Evolutionary conservation across 805 yeast species (phyloP), one percentile per base, ranked within the genome.

Genomic region (Lachancea lanzarotensis): DNA sequence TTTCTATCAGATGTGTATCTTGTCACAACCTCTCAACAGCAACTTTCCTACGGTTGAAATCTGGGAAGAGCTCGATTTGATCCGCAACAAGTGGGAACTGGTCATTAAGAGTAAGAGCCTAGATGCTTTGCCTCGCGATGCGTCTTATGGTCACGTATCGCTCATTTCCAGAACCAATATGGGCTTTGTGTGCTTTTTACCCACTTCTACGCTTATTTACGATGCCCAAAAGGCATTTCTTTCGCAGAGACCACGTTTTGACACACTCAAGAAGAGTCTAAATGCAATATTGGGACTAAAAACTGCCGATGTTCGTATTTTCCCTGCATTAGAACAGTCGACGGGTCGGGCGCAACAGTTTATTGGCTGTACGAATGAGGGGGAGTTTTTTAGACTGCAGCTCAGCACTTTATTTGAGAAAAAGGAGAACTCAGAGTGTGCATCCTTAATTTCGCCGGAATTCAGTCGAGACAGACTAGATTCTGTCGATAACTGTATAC

Each of bases 131-230:
- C 25, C 22, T 9, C 32, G 17, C 16, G 25, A 30, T 20, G 29
- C n/a, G 6, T 22, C 15, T 2, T 34, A 43, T 17, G 34, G 16
- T n/a, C n/a, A 10, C 9, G 29, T 31, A 17, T 3, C 47, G 11
- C 39, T 55, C 22, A 47, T 44, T 26, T 41, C 57, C 9, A 45
- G 56, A 13, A 34, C 52, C 16, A 52, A 54, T 40, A 41, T 56
- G 11, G 64, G 64, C 3, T 45, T 55, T 22, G 46, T 55, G 26
- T 27, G 58, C 2, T 45, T 57, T 27, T 45, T 52, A 1, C 37
- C 51, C 4, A n/a, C 17, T 7, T 40, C 41, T 8, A 38, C 52
- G 9, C 15, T 42, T 36, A 4, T 36, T 13, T 36, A 20, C 26
- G 27, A 35, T 12, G 27, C 38, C 10, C 38, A 12, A 5, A 35